Evolutionary conservation across 1,284 basidiomycete genomes (phyloP), one percentile per base, ranked within the genome.

Genomic region (Heterobasidion parviporum): DNA sequence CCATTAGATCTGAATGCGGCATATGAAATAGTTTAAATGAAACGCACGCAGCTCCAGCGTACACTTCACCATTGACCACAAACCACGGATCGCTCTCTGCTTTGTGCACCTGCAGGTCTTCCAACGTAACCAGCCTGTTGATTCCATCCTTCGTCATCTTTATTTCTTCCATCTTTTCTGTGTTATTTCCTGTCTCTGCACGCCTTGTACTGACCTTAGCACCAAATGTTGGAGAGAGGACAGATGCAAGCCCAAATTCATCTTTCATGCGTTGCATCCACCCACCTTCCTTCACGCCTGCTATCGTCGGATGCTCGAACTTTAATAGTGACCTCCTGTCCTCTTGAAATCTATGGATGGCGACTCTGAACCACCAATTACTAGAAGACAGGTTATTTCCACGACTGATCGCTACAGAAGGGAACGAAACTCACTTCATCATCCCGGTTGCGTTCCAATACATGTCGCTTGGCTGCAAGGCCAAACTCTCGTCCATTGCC

Each of bases 291-390:
- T 54, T 16, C 26, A 26, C 26, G 18, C 20, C 47, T 8, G 16
- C 15, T 15, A 18, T 50, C 15, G 48, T 50, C 15, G 48, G 48
- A 33, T 50, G 48, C 16, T 50, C 48, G 26, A 50, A 50, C 32
- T 26, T 18, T 15, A 50, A 14, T 4, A 18, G 2, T 9, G 6
- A 20, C 8, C 34, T 35, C 14, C 61, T 65, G 1, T 71, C 66
- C 4, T 64, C 63, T 9, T 69, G 69, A 1, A 68, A 65, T 18
- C 67, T 68, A 61, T 77, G 73, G 20, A 86, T 71, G 1, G 74
- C 78, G 50, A 86, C 77, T 44, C 82, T 70, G 68, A 85, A 86
- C 80, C 81, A 84, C 75, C 78, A 75, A 58, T 76, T 78, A 55
- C 48, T 20, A 33, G 18, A 20, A 26, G 3, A 3, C 15, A 50